Base-by-base conservation (phyloP, 768 basidiomycete genomes). In the Lactarius quietus region DNA sequence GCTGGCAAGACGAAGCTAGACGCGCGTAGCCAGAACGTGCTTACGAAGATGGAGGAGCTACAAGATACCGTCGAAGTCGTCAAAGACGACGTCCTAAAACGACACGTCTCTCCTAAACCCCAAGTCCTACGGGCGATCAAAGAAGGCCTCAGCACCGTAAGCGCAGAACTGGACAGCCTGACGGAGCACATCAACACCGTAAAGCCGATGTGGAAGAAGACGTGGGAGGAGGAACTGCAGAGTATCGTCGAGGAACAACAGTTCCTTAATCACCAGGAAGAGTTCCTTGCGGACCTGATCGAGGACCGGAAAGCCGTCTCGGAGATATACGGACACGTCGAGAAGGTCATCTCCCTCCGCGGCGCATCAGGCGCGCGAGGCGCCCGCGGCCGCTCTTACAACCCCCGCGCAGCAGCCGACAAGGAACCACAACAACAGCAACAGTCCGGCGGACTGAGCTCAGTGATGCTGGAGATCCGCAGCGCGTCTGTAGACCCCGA, bases 181-280 rank as follows among this genome's bases (percentile, higher is more conserved):
- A 85, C 85, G 72, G 86, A 88, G 70, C 93, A 96, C 75, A 90
- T 98, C 70, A 84, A 87, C 70, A 90, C 92, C 14, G 84, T 95
- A 72, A 93, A 90, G 72, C 94, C 96, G 51, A 93, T 92, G 84
- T 99, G 96, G 96, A 92, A 95, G 81, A 94, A 95, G 83, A 98
- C 95, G 23, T 99, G 96, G 96, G 91, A 92, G 72, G 88, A 93
- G 73, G 96, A 99, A 78, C 75, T 99, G 73, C 90, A 93, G 80
- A 93, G 93, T 69, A 95, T 99, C 62, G 90, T 98, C 64, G 95
- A 97, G 74, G 96, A 99, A 75, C 95, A 99, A 74, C 92, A 95
- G 70, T 91, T 97, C 79, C 78, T 98, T 65, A 86, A 85, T 9
- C 92, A 97, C 73, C 95, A 98, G 75, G 92, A 95, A 73, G 93